Evolutionary conservation across 2,329 filamentous ascomycete genomes (phyloP), one percentile per base, ranked within the genome.

Genomic region (Cryphonectria radicalis): DNA sequence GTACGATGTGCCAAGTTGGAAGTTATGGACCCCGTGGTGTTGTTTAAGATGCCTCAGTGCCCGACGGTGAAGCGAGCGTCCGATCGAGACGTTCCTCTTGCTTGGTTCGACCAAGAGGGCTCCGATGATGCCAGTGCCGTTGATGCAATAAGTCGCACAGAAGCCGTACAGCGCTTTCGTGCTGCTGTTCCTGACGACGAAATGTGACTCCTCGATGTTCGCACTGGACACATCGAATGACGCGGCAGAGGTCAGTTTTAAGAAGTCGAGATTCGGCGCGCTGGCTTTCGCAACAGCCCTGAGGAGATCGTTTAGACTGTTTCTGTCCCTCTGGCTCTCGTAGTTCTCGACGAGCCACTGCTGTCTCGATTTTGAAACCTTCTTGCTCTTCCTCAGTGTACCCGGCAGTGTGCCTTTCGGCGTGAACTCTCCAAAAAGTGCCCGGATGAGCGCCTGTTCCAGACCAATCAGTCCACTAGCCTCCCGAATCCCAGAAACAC

Each of bases 331-430:
- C 55, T 93, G 90, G 71, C 91, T 90, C 76, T 95, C 92, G 83
- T 94, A 98, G 63, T 89, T 90, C 78, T 98, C 95, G 0, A 98
- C 95, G 1, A 98, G 89, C 95, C 95, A 98, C 76, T 97, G 93
- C 77, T 97, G 94, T 72, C 93, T 90, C n/a, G 94, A 94, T 76
- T 97, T 95, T 72, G 93, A 89, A 0, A 93, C 88, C 80, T 96
- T 97, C 77, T 94, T 93, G 78, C 91, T 97, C 81, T 95, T 95
- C 70, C 93, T 90, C 74, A 97, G 88, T 0, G 93, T 95, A 0
- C 95, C 89, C 0, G 89, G 89, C 68, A 91, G 83, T 0, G 87
- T 89, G 0, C 89, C 89, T 42, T 84, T 83, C 0, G 89, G 88
- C 13, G 83, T 81, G 68, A 87, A 86, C 73, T 97, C 93, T 13